Evolutionary conservation across 495 filamentous ascomycete genomes (phyloP).

Genomic region (Letharia lupina): DNA sequence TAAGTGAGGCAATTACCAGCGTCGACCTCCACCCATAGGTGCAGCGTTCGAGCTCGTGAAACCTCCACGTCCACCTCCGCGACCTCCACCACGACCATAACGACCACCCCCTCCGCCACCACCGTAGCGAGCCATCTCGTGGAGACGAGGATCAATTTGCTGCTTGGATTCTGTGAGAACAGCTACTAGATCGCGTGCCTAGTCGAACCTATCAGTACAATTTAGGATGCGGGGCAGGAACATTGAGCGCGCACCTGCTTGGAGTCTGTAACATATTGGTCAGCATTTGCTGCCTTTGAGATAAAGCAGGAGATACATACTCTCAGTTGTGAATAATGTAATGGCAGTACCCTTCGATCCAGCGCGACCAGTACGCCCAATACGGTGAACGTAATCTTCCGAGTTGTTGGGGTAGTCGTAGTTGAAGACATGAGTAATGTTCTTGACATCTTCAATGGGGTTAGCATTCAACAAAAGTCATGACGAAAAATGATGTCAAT

Average conservation of each 20-base stretch:
- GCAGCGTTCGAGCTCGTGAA: slow-evolving; percentile 58
- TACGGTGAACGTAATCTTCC: slow-evolving; percentile 97
- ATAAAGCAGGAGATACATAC: slow-evolving; percentile 47
- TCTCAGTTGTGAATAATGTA: slow-evolving; percentile 96
- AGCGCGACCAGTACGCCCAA: slow-evolving; percentile 87
- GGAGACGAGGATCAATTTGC: slow-evolving; percentile 90
- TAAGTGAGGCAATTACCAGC: slow-evolving; percentile 42
- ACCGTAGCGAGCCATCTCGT: slow-evolving; percentile 90
- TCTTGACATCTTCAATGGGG: slow-evolving; percentile 91
- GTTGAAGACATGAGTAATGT: slow-evolving; percentile 99
- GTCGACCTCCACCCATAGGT: slow-evolving; percentile 52
- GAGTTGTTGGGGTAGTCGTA: slow-evolving; percentile 99
- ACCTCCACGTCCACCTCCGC: slow-evolving; percentile 53
- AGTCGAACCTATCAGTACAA: slow-evolving; percentile 20
- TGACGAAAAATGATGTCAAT: neutral
- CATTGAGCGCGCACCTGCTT: slow-evolving; percentile 49
- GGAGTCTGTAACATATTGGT: slow-evolving; percentile 53
- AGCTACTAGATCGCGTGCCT: slow-evolving; percentile 87
- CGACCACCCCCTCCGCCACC: slow-evolving; percentile 73
- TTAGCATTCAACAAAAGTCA: slow-evolving; percentile 62
- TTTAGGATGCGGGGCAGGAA: neutral
- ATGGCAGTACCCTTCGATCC: slow-evolving; percentile 84
- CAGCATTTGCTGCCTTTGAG: slow-evolving; percentile 25
- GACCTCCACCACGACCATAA: slow-evolving; percentile 54
- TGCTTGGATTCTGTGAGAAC: slow-evolving; percentile 97